Evolutionary conservation across 1,139 yeast genomes (phyloP), one percentile per base, ranked within the genome.

Genomic region (Diutina mesorugosa): DNA sequence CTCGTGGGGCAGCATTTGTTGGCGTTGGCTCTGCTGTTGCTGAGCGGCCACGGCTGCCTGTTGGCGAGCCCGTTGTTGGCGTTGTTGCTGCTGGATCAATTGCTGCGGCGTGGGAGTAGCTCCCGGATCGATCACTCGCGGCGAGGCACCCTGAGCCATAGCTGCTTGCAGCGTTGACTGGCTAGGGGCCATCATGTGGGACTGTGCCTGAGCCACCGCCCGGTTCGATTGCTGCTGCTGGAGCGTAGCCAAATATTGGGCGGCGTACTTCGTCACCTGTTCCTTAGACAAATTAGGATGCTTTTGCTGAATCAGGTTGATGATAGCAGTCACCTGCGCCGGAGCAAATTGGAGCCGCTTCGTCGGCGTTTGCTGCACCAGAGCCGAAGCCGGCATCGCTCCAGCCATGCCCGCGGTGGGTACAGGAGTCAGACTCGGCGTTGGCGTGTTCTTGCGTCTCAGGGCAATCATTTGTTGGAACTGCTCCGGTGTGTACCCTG

Each of bases 201-300:
- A 12, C 5, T 18, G 18, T 4, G 47, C 47, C 8, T n/a, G 26
- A 3, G 32, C 35, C 2, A 28, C 45, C 14, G 35, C 53, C 6
- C 69, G 63, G 55, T 67, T 67, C 56, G 73, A 78, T 58, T 77
- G 81, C 58, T 80, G 83, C 57, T 76, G 79, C 61, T 80, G 85
- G 35, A 80, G 68, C 59, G 76, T 80, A 3, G 87, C 87, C 59
- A 86, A 71, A 64, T 85, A 85, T 41, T 84, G 81, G 7, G 87
- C 88, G 0, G 91, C 91, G 59, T 84, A 71, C 62, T 83, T 81
- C 0, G 89, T 83, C 1, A 85, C 90, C 62, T 86, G 90, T 58
- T 84, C 88, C 60, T 84, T 83, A 2, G 85, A 74, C 64, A 85
- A 72, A 35, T 77, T 78, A 1, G 95, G 95, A 64, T 87, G 81